phyloP scores from a whole-genome alignment of 768 basidiomycete genomes.

The Auriscalpium vulgare region DNA sequence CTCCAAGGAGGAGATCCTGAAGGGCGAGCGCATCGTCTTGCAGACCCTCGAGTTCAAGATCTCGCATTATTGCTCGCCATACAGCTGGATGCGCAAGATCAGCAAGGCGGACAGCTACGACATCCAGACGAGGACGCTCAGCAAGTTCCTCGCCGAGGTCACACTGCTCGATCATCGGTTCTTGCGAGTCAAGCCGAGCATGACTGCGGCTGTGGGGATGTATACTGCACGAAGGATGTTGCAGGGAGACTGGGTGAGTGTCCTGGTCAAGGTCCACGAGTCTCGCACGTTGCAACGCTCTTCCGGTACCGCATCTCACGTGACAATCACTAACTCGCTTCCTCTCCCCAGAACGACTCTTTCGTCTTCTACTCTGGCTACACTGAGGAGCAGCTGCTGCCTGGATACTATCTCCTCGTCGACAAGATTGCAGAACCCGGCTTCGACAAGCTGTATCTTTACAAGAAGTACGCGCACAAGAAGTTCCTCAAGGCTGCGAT shows the following conservation, averaged over 20 bases:
- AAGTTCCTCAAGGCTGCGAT: slow-evolving; percentile 91
- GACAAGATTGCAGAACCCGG: slow-evolving; percentile 74
- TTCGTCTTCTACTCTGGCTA: slow-evolving; percentile 92
- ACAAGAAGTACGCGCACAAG: slow-evolving; percentile 95
- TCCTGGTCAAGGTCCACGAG: slow-evolving; percentile 27
- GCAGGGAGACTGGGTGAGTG: slow-evolving; percentile 90
- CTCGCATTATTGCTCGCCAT: slow-evolving; percentile 97
- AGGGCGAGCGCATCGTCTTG: slow-evolving; percentile 94
- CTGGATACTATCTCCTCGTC: slow-evolving; percentile 74
- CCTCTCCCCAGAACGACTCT: slow-evolving; percentile 59
- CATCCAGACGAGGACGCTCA: slow-evolving; percentile 91
- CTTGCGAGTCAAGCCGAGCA: slow-evolving; percentile 85
- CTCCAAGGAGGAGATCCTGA: slow-evolving; percentile 91
- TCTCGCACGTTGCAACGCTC: slow-evolving; percentile 10
- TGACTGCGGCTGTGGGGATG: slow-evolving; percentile 95
- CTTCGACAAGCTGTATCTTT: slow-evolving; percentile 82
- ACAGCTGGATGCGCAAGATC: slow-evolving; percentile 98
- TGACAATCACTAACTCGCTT: slow-evolving; percentile 25
- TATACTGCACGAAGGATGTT: slow-evolving; percentile 93
- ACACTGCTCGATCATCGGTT: slow-evolving; percentile 91
- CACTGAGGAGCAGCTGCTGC: slow-evolving; percentile 79
- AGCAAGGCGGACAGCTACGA: slow-evolving; percentile 99
- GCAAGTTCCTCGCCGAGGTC: slow-evolving; percentile 97
- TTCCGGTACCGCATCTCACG: slow-evolving; percentile 15
- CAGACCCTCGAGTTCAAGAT: slow-evolving; percentile 93